Evolutionary conservation across 1,139 yeast species (phyloP).

Genomic region (Yamadazyma siamensis): DNA sequence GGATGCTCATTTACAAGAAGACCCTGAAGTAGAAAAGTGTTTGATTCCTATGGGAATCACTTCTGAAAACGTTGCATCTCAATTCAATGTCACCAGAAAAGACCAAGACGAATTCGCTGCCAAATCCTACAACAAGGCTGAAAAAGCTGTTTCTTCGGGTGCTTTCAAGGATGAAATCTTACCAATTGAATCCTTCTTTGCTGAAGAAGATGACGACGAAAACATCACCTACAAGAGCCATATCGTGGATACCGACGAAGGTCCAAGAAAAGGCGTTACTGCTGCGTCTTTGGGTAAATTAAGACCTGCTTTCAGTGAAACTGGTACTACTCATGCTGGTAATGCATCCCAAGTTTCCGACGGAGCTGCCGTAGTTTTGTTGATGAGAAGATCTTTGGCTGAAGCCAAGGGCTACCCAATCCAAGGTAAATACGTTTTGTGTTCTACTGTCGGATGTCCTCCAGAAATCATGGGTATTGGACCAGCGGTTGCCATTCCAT

Average conservation of each 20-base stretch:
- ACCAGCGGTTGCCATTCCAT: slow-evolving; percentile 91
- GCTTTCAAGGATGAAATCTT: slow-evolving; percentile 81
- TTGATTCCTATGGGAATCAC: slow-evolving; percentile 78
- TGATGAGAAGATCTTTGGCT: slow-evolving; percentile 88
- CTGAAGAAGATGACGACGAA: slow-evolving; percentile 50
- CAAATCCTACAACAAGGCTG: slow-evolving; percentile 79
- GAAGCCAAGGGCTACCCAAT: slow-evolving; percentile 64
- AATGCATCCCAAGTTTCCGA: slow-evolving; percentile 94
- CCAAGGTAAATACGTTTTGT: slow-evolving; percentile 73
- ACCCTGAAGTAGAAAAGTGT: slow-evolving; percentile 30
- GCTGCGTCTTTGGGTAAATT: slow-evolving; percentile 69
- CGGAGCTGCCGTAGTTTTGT: slow-evolving; percentile 88
- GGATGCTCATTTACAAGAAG: slow-evolving; percentile 42
- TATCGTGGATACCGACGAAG: slow-evolving; percentile 75
- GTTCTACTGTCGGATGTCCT: slow-evolving; percentile 84
- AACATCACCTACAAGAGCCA: slow-evolving; percentile 39
- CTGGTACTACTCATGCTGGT: slow-evolving; percentile 91
- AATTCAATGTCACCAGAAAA: slow-evolving; percentile 60
- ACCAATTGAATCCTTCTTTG: slow-evolving; percentile 60
- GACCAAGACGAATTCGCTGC: slow-evolving; percentile 89
- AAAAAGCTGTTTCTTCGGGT: slow-evolving; percentile 65
- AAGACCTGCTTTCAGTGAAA: slow-evolving; percentile 81
- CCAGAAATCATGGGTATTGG: slow-evolving; percentile 98
- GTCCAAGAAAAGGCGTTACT: slow-evolving; percentile 86
- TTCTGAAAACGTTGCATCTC: slow-evolving; percentile 37